Percentiles rank a stretch among this genome's conserved stretches.
Evolutionary conservation across 1,284 basidiomycete genomes (phyloP).

Genomic region (Inonotus obliquus): DNA sequence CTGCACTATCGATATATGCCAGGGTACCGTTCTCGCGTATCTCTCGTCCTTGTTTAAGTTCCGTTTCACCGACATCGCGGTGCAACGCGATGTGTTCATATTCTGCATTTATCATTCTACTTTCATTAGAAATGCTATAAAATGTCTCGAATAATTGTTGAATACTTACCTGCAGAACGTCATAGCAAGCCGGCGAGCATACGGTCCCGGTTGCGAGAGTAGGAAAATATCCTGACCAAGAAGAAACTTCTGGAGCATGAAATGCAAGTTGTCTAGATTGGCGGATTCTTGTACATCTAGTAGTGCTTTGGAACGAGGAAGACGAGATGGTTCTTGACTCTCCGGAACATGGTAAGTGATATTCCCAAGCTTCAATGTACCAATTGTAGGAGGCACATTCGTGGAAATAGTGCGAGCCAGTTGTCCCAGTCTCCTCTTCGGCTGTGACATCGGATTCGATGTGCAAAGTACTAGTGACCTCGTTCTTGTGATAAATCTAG

Average conservation of each 20-base stretch:
- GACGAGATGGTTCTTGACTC: constrained; percentile 41
- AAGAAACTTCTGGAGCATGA: constrained; percentile 63
- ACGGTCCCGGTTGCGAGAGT: constrained; percentile 59
- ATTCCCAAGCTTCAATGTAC: constrained; percentile 51
- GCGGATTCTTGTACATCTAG: constrained; percentile 46
- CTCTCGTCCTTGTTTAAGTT: constrained; percentile 64
- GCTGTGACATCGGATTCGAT: constrained; percentile 4
- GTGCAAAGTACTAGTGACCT: background rate
- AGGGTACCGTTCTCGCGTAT: constrained; percentile 55
- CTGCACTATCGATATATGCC: constrained; percentile 59
- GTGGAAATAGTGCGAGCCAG: constrained; percentile 5
- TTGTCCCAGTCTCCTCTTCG: constrained; percentile 8
- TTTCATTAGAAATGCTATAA: background rate
- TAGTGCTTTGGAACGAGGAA: constrained; percentile 40
- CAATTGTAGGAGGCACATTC: constrained; percentile 33
- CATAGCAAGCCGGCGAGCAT: constrained; percentile 54
- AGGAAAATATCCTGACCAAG: constrained; percentile 64
- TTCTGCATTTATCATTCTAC: constrained; percentile 56
- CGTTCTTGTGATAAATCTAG: background rate
- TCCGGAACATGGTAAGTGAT: constrained; percentile 52
- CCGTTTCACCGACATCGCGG: constrained; percentile 64
- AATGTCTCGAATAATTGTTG: background rate
- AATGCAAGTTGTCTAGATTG: constrained; percentile 55
- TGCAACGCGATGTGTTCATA: constrained; percentile 64
- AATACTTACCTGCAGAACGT: constrained; percentile 53